Base-by-base conservation (phyloP, 2,329 filamentous ascomycete genomes). In the Cephalotrichum gorgonifer region DNA sequence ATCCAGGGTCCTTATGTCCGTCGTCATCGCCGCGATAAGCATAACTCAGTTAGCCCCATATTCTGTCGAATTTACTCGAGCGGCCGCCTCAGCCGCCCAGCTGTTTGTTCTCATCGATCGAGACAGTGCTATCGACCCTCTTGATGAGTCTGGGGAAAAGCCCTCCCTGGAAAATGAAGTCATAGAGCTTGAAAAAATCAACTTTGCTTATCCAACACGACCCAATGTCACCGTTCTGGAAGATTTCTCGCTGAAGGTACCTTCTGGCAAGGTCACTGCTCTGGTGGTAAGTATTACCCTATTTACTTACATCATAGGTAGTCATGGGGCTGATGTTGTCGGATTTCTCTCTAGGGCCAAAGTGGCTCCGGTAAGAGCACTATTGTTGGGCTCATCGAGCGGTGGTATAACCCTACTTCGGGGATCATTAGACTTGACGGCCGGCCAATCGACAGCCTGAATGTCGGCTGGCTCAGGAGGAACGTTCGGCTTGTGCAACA, bases 301-400 rank as follows among this genome's bases (percentile, higher is more conserved):
- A n/a, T 9, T 23, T 3, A 30, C 9, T 14, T n/a, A 5, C 2
- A 15, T 12, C 31, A 3, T 15, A 2, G 2, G 2, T 9, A 12
- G 6, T 2, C n/a, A 14, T 23, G 26, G 27, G n/a, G n/a, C 6
- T 3, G 17, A 9, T 8, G 30, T 20, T 25, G 6, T 20, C 35
- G n/a, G 33, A 20, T 14, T 33, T 33, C 11, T 11, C n/a, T 33
- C 6, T 20, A 49, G 47, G 85, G 85, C 0, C 78, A 83, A 1
- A 78, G 74, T 22, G 79, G 79, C 0, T 76, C 69, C 4, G 78
- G 78, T 0, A 81, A 81, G 54, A 78, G 74, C 43, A 81, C 76
- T 1, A 68, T 79, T 3, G 70, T 81, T 6, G 74, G 73, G 0
- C 60, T 83, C 2, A 54, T 81, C 2, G 76, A 81, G 56, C 61